Evolutionary conservation across 129 eudicot species (phyloP).

Genomic region (Calendula officinalis): DNA sequence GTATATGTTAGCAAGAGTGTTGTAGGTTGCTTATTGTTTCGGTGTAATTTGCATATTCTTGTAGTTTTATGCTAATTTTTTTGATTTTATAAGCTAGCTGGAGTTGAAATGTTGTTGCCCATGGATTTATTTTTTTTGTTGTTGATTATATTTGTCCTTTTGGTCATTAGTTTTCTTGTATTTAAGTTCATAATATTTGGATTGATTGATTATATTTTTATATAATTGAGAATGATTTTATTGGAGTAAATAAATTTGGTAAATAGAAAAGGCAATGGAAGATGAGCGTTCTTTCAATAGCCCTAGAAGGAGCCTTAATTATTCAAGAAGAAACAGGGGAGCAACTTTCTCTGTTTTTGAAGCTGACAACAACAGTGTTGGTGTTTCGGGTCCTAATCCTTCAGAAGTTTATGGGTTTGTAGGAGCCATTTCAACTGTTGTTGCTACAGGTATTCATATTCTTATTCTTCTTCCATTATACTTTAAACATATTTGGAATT

Average conservation of each 20-base stretch:
- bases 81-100: too few species aligned
- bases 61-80: too few species aligned
- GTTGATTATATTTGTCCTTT: too few species aligned
- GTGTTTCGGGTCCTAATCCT: constrained; percentile 76
- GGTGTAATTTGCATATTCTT: too few species aligned
- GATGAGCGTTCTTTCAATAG: constrained; percentile 62
- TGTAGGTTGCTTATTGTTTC: too few species aligned
- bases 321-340: constrained; percentile 58
- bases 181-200: too few species aligned
- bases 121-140: too few species aligned
- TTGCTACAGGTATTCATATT: constrained; percentile 58
- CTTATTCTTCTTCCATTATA: neutral
- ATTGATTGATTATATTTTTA: too few species aligned
- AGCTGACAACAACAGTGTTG: constrained; percentile 45
- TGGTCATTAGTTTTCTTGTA: too few species aligned
- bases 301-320: constrained; percentile 74
- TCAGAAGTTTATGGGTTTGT: constrained; percentile 96
- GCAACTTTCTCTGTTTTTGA: constrained; percentile 55
- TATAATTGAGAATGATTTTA: neutral
- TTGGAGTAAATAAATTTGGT: constrained; percentile 3
- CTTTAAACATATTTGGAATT: too few species aligned
- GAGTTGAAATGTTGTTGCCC: too few species aligned
- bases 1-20: too few species aligned
- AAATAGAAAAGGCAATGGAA: constrained; percentile 44
- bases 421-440: constrained; percentile 84